Base-by-base conservation (phyloP, 768 basidiomycete genomes). In the Sporobolomyces pararoseus region DNA sequence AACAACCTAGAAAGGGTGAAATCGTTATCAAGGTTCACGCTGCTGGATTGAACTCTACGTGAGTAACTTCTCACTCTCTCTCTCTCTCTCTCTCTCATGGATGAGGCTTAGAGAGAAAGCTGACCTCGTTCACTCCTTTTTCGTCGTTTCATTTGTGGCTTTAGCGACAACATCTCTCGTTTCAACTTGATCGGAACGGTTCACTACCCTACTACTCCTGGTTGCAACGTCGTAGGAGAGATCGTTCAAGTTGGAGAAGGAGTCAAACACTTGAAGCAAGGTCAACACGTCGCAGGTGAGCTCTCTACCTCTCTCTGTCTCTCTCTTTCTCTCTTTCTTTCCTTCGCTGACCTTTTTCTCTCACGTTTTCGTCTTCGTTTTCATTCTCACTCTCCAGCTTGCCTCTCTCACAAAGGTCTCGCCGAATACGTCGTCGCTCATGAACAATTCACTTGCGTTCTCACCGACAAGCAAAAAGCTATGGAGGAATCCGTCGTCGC, bases 201-300 rank as follows among this genome's bases (percentile, higher is more conserved):
- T 10, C 27, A 50, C 10, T 61, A 61, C 59, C 59, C 59, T 42
- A 27, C 49, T 37, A 58, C 54, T 29, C 67, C 67, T 42, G 61
- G 62, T 9, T 23, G 16, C 13, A 31, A n/a, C 61, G 47, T 52
- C 29, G 35, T 42, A 46, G 67, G 67, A 34, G 19, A 54, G 10
- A 19, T 68, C 55, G 67, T 63, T 47, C 25, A 57, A 35, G 9
- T 44, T 39, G 66, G 66, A 19, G 27, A 7, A 1, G 32, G 60
- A n/a, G 34, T 35, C 52, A 58, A 42, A 27, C 35, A 42, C 25
- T 23, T 63, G 46, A 68, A 68, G 62, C 13, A 50, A 27, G 67
- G 67, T 25, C 61, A 68, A 31, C 47, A 39, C 29, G 59, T 68
- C 62, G 35, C 53, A 25, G 61, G 52, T 57, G n/a, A 46, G 61